Percentiles rank a stretch among this genome's conserved stretches.
Conservation (phyloP, 768 basidiomycete genomes). For the Tubosaeta sp. region DNA sequence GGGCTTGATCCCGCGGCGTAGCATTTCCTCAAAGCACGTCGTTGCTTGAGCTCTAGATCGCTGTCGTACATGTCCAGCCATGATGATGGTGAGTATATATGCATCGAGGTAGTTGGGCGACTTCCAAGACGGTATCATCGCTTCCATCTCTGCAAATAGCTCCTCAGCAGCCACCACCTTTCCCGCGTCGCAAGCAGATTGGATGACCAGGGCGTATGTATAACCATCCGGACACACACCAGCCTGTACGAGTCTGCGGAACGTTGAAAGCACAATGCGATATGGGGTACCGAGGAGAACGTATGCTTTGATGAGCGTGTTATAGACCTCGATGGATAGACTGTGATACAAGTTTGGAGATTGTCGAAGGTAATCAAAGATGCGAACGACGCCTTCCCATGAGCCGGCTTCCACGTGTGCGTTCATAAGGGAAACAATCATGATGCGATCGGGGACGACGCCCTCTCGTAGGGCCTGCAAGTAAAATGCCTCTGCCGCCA, state of each 20-base stretch:
- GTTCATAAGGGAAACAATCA: conserved; percentile 74
- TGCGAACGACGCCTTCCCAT: conserved; percentile 69
- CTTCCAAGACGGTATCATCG: conserved; percentile 31
- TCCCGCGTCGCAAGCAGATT: conserved; percentile 74
- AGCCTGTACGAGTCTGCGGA: conserved; percentile 47
- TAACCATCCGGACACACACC: conserved; percentile 54
- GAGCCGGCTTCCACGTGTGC: conserved; percentile 78
- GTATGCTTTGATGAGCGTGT: conserved; percentile 80
- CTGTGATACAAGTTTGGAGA: conserved; percentile 33
- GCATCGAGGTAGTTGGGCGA: conserved; percentile 44
- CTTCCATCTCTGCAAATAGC: conserved; percentile 67
- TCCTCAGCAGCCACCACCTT: conserved; percentile 58
- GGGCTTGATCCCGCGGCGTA: conserved; percentile 56
- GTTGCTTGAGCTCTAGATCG: conserved; percentile 54
- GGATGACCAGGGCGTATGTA: conserved; percentile 72
- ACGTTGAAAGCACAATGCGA: conserved; percentile 53
- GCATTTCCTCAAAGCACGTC: conserved; percentile 70
- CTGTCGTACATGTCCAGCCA: conserved; percentile 62
- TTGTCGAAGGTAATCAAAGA: conserved; percentile 58
- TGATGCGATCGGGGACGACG: conserved; percentile 55
- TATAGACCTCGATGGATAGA: conserved; percentile 61
- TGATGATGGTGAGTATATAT: conserved; percentile 69
- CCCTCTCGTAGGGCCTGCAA: conserved; percentile 59
- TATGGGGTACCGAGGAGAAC: conserved; percentile 79
- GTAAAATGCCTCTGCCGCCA: conserved; percentile 64